Base-by-base conservation (phyloP, 257 asterid species). In the Penstemon barbatus region DNA sequence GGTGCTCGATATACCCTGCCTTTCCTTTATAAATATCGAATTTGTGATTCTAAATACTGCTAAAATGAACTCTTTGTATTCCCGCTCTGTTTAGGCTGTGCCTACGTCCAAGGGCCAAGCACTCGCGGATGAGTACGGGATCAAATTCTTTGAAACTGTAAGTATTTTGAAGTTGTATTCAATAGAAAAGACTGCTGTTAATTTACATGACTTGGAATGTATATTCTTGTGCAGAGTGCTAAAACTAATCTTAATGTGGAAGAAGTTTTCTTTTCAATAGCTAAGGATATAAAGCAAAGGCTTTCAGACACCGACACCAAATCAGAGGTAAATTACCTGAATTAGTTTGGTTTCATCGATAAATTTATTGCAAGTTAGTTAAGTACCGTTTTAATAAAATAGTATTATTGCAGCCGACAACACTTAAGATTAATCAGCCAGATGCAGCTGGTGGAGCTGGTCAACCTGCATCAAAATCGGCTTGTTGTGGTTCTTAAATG, bases 41-140 rank as follows among this genome's bases (percentile, higher is more conserved):
- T 57, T 11, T 19, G 7, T 66, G 10, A 66, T 73, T 59, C 48
- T 18, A 5, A 8, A 38, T 57, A 60, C 77, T 57, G 55, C 19
- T 10, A 25, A 41, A 45, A 54, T 50, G 11, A 56, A 57, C 15
- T 60, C 66, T 49, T 66, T 45, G 10, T 18, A 18, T 68, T 55
- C 79, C 69, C 46, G 40, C 39, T 15, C 75, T 77, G 49, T 69
- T 11, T 65, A 87, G 97, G 97, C 91, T 73, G 88, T 90, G 70
- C 93, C 97, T 15, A 87, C 95, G 56, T 74, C 96, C 84, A 86
- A 80, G 80, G 90, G 94, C 64, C 97, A 88, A 83, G 97, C 95
- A 39, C 84, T 90, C 19, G 97, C 97, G 1, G 94, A 90, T 78
- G 97, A 90, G 75, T 88, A 84, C 10, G 94, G 97, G 70, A 88